These are phyloP conservation scores for Sequoiadendron giganteum DNA, from an alignment of 75 land plant species.

Conservation along the genomic window DNA sequence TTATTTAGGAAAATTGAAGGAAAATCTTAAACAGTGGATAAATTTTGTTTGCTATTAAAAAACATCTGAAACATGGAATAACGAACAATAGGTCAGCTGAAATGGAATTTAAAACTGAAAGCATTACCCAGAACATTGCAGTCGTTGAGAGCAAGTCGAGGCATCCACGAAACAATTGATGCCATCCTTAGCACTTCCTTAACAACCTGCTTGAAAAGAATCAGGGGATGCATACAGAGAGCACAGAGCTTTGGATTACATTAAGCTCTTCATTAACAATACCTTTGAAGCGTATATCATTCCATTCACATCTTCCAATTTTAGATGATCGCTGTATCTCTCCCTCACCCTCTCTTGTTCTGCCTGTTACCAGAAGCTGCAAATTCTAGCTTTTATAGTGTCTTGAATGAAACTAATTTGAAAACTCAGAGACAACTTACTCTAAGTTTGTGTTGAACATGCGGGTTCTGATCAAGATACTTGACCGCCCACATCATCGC, in stretches of 20 bases:
- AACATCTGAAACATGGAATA: neutral
- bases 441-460: conserved; percentile 32
- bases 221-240: neutral
- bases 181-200: conserved; percentile 44
- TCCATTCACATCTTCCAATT: conserved; percentile 21
- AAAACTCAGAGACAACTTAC: conserved; percentile 15
- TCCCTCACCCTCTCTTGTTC: conserved; percentile 8
- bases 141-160: conserved; percentile 29
- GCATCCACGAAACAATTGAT: conserved; percentile 42
- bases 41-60: neutral
- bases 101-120: neutral
- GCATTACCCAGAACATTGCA: conserved; percentile 25
- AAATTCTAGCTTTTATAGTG: neutral
- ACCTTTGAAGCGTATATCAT: conserved; percentile 42
- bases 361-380: conserved; percentile 2
- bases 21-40: neutral
- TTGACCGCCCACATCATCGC: conserved; percentile 63
- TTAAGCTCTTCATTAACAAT: neutral
- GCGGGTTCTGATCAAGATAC: conserved; percentile 48
- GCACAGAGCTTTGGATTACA: neutral
- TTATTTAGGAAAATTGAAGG: neutral
- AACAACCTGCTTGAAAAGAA: conserved; percentile 19
- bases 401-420: neutral
- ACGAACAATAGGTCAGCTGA: neutral
- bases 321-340: conserved; percentile 8